A percentile compares a stretch with the other conserved stretches of the same genome.
phyloP scores from a whole-genome alignment of 2,329 filamentous ascomycete genomes.

The Plenodomus lindquistii region DNA sequence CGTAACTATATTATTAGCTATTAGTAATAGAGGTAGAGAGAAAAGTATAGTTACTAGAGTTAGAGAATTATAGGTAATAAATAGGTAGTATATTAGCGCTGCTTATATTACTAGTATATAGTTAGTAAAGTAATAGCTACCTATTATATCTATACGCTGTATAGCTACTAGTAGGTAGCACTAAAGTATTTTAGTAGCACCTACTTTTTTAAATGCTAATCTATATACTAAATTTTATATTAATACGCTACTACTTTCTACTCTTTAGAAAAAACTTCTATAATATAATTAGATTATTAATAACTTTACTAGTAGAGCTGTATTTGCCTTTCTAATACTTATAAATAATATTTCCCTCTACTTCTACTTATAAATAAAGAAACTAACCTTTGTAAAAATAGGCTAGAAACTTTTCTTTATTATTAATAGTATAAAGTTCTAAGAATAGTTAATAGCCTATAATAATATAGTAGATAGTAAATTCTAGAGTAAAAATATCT shows the following conservation, averaged over 20 bases:
- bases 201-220: too few relatives aligned
- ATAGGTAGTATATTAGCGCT: too few relatives aligned
- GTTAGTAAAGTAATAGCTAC: too few relatives aligned
- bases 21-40: constrained; percentile 5
- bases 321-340: constrained; percentile 24
- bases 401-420: constrained; percentile 19
- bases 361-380: constrained; percentile 3
- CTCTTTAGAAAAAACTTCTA: too few relatives aligned
- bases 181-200: too few relatives aligned
- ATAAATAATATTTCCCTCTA: constrained; percentile 14
- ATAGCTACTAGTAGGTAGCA: too few relatives aligned
- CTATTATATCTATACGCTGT: too few relatives aligned
- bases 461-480: constrained; percentile 26
- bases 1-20: constrained; percentile 1
- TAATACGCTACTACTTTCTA: neutral
- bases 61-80: constrained; percentile 1
- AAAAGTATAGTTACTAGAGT: constrained; percentile 3
- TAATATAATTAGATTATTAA: constrained; percentile 7
- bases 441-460: constrained; percentile 17
- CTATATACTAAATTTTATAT: too few relatives aligned
- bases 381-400: constrained; percentile 14
- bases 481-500: constrained; percentile 28
- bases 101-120: too few relatives aligned
- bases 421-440: constrained; percentile 15
- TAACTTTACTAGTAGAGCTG: constrained; percentile 13